Evolutionary conservation across 2,329 filamentous ascomycete species (phyloP), one percentile per base, ranked within the genome.

Genomic region (Hortaea werneckii): DNA sequence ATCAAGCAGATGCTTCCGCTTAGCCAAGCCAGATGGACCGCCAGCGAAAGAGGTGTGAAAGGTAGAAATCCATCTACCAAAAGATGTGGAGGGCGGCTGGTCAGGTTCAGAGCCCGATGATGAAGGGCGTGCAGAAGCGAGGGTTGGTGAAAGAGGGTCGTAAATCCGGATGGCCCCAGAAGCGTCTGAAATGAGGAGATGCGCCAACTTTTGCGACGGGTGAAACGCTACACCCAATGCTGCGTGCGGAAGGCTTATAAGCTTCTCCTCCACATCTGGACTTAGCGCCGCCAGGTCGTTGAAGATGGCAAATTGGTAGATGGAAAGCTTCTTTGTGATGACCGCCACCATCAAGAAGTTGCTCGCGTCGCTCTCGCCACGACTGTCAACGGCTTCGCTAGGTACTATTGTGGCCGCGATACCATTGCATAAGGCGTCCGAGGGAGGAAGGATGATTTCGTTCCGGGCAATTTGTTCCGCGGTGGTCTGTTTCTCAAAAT

Each of bases 151-250:
- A 37, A 78, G 70, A 27, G 73, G 74, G 44, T 79, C 74, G 54
- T 77, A 79, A 10, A 82, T 66, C 44, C 78, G 76, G 28, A 78
- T 74, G 37, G 67, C 69, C 5, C 78, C 77, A n/a, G 66, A 68
- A 1, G 68, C 59, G 46, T 80, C 76, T 1, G 72, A 67, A 5
- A 82, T 64, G 6, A 82, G 66, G 8, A 82, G 59, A 39, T 73
- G 51, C 8, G 50, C 46, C 2, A 51, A 54, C 5, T 47, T 49
- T 10, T 51, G 28, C 6, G 55, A 59, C 29, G 58, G 55, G 38
- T 61, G 57, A 37, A 60, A 59, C 11, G 51, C 41, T 5, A 60
- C 27, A 32, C 42, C 50, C n/a, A 10, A 44, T 4, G 44, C 53
- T 1, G 45, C 38, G 3, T 48, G 49, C 8, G 53, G 49, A 27